Evolutionary conservation across 192 early-diverging fungal species (phyloP).

Genomic region (Pecoramyces ruminantium): DNA sequence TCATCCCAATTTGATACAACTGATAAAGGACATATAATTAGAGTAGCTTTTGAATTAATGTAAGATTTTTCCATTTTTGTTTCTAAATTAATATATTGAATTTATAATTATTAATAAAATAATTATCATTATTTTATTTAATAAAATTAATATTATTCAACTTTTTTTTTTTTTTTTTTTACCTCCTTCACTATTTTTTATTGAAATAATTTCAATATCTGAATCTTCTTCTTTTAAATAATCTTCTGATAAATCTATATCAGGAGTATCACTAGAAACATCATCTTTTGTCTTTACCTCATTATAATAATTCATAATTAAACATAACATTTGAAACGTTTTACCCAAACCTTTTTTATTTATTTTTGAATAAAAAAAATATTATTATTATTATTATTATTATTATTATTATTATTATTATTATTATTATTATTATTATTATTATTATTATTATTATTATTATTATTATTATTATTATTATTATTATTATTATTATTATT

Average conservation of each 20-base stretch:
- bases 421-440: no score
- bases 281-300: neutral
- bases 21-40: slow-evolving; percentile 54
- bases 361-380: no score
- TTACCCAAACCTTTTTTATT: neutral
- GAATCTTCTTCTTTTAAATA: neutral
- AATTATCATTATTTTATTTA: no score
- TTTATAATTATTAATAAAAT: neutral
- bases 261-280: neutral
- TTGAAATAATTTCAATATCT: neutral
- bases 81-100: neutral
- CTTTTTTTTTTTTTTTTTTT: neutral
- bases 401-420: no score
- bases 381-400: no score
- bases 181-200: neutral
- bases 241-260: neutral
- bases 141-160: neutral
- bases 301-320: neutral
- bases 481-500: no score
- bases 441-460: no score
- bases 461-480: no score
- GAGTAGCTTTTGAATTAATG: slow-evolving; percentile 23
- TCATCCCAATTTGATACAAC: slow-evolving; percentile 61
- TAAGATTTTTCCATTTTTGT: neutral
- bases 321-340: neutral